Evolutionary conservation across 495 filamentous ascomycete species (phyloP), one percentile per base, ranked within the genome.

Genomic region (Penicillium mononematosum): DNA sequence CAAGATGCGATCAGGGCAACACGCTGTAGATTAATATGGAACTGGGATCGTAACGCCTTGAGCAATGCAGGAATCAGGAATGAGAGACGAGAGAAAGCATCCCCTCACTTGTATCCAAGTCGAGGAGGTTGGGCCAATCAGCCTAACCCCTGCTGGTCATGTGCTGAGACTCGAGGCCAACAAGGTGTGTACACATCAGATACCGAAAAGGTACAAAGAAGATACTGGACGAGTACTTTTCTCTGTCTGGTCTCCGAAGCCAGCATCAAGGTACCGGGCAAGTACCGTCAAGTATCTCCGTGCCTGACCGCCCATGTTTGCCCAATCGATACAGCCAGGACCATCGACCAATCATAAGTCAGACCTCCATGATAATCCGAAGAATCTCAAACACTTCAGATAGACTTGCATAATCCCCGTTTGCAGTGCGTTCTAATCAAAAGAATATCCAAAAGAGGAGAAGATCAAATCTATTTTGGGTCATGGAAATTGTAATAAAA

Each of bases 401-500:
- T 19, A 34, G 31, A 34, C 16, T 47, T 29, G 24, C 14, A 46
- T n/a, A 4, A 27, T 6, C 2, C 20, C 34, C 11, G 16, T 51
- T 42, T 41, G 47, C 47, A 20, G 36, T 46, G 53, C 55, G 51
- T 62, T 36, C 36, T 27, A 12, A 12, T 32, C 17, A 16, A 22
- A 41, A 32, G 12, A 25, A 25, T 24, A 25, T 39, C 24, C 24
- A 27, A 43, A 24, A 44, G 58, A 56, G 60, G 62, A 62, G 58
- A 56, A 56, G 58, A 56, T 55, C 54, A 57, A 58, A 64, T 70
- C 67, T 69, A 69, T 69, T 67, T 64, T 56, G 59, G 59, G 53
- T 66, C 63, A 64, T 66, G 56, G 50, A 45, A 61, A 56, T 63
- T 67, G 60, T 63, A 51, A 67, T 77, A 75, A 72, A 69, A 72